phyloP scores from a whole-genome alignment of 1,284 basidiomycete species.

The Baeospora myosura region DNA sequence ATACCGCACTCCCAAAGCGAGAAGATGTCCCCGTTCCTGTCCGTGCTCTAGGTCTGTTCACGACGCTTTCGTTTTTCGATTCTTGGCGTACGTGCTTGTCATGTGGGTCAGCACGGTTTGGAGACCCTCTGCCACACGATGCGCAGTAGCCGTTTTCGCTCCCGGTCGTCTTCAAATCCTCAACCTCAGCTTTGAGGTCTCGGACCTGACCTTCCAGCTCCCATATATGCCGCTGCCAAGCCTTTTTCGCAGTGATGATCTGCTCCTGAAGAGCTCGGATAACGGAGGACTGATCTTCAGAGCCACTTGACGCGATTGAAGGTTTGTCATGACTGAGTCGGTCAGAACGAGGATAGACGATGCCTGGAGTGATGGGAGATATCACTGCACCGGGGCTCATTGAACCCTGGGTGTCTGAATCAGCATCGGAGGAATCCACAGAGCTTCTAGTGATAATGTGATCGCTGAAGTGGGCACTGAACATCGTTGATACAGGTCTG shows the following conservation, averaged over 20 bases:
- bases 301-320: slow-evolving; percentile 17
- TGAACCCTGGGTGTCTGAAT: slow-evolving; percentile 42
- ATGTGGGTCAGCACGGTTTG: no score
- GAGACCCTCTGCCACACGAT: slow-evolving; percentile 54
- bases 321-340: slow-evolving; percentile 29
- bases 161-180: slow-evolving; percentile 39
- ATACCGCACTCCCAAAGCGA: no score
- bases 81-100: slow-evolving; percentile 17
- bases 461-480: slow-evolving; percentile 63
- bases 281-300: slow-evolving; percentile 39
- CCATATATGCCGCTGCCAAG: slow-evolving; percentile 66
- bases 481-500: slow-evolving; percentile 69
- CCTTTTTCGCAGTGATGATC: slow-evolving; percentile 47
- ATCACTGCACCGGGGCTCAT: slow-evolving; percentile 34
- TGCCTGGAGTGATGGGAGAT: slow-evolving; percentile 48
- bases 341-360: slow-evolving; percentile 20
- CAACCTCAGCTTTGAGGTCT: slow-evolving; percentile 61
- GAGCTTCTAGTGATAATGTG: slow-evolving; percentile 40
- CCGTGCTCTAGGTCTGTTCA: slow-evolving; percentile 62
- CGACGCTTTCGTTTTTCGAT: slow-evolving; percentile 29
- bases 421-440: slow-evolving; percentile 32
- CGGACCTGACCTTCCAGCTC: slow-evolving; percentile 69
- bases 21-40: slow-evolving; percentile 47
- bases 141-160: slow-evolving; percentile 42
- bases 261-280: slow-evolving; percentile 57